Evolutionary conservation across 257 asterid species (phyloP), one percentile per base, ranked within the genome.

Genomic region (Coffea canephora): DNA sequence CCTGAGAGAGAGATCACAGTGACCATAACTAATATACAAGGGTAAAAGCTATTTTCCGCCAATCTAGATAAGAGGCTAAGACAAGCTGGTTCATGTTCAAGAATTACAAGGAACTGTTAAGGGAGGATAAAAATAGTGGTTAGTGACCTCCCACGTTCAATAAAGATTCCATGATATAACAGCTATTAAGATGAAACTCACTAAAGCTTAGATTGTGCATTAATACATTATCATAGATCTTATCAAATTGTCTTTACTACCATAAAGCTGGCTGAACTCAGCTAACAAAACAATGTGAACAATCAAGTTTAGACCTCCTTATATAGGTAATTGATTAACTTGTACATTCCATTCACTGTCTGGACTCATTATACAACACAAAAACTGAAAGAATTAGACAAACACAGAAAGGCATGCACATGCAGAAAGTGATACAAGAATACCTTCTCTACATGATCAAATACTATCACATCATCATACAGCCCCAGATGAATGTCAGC

Each of bases 371-470:
- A 14, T 23, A 72, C 11, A 2, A 15, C 21, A 73, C 11, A 16
- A 27, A 57, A 57, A 57, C 12, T 27, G 21, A 31, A 16, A 27
- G 77, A 27, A 41, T 41, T 43, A 71, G 55, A 71, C 67, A 68
- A 45, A 54, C 62, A 81, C 39, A 41, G 27, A 43, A 0, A 69
- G 10, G 13, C 8, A 72, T 49, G 48, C 48, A 31, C 46, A 31
- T 15, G 12, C 64, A 73, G 13, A 19, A 50, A 39, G 16, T 15
- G 80, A 79, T 75, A 81, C 79, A 69, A 64, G 4, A 27, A 62
- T 90, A 95, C 98, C 99, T 93, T 95, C 69, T 91, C 95, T 16
- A 95, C 97, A 48, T 93, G 97, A 90, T 95, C 97, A 83, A 95
- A 95, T 78, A 95, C 88, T 15, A 95, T 85, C 16, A 93, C 97